Evolutionary conservation across 768 basidiomycete species (phyloP), one percentile per base, ranked within the genome.

Genomic region (Boletus pseudo-olivaceus): DNA sequence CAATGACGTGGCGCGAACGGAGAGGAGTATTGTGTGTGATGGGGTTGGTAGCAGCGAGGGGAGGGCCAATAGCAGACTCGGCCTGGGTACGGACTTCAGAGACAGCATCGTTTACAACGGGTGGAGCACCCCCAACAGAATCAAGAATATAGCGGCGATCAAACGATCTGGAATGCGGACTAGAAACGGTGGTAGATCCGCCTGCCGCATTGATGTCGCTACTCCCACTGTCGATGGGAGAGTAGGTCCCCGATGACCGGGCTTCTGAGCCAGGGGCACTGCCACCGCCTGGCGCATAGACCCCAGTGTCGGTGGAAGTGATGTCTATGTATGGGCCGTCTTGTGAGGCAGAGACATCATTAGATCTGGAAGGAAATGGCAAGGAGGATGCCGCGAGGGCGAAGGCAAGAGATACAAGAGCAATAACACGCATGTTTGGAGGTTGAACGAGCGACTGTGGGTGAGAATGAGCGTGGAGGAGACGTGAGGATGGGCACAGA

Each of bases 401-500:
- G 26, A 62, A 12, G 5, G 48, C 41, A 5, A 62, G 55, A 44
- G 61, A 49, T 11, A 54, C 38, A 12, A 62, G 32, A 45, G 44
- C 33, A 7, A 41, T 44, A 26, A 58, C 17, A 49, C 56, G 61
- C 60, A 62, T 62, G 37, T 4, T 43, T 49, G 19, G 14, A 23
- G 41, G n/a, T 10, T n/a, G 10, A 45, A 40, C 9, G 43, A 55
- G 23, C 6, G 53, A 58, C 33, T 32, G 29, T 34, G 15, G 32
- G 33, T 60, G 35, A 46, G 0, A 56, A 40, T n/a, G 59, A 49
- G n/a, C 41, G 61, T 40, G 23, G 17, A 37, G 5, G 34, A 14
- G 19, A n/a, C 7, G 34, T 35, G 43, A 38, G 44, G 39, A 14
- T 12, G 29, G 34, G 34, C 46, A 30, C 26, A 30, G 43, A 26